These are phyloP conservation scores for Xylariales sp. DNA, from an alignment of 2,329 filamentous ascomycete genomes.

Conservation along the genomic window DNA sequence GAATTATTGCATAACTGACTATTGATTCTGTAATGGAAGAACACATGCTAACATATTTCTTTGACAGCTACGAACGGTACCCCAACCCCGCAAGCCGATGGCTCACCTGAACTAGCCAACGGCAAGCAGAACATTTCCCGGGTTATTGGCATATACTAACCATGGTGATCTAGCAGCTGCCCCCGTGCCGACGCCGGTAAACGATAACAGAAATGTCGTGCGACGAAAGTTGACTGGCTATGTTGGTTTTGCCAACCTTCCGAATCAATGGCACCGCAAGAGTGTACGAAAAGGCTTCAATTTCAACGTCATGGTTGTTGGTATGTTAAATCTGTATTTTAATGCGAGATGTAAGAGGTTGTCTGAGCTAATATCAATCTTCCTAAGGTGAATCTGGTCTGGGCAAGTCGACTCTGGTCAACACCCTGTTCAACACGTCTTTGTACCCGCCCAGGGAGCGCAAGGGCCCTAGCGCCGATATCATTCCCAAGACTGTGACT, in stretches of 20 bases:
- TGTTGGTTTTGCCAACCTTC: slow-evolving; percentile 96
- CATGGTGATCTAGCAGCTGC: slow-evolving; percentile 19
- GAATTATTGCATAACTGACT: too few species aligned
- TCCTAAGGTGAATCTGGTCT: slow-evolving; percentile 89
- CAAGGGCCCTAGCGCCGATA: slow-evolving; percentile 94
- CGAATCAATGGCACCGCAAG: slow-evolving; percentile 99
- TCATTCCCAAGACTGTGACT: slow-evolving; percentile 95
- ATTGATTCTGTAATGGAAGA: too few species aligned
- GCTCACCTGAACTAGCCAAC: slow-evolving; percentile 34
- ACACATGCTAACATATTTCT: slow-evolving; percentile 29
- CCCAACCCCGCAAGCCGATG: slow-evolving; percentile 17
- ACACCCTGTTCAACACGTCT: slow-evolving; percentile 99
- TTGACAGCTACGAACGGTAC: slow-evolving; percentile 36
- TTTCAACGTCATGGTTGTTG: slow-evolving; percentile 99
- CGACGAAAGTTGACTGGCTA: slow-evolving; percentile 97
- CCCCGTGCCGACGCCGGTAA: slow-evolving; percentile 42
- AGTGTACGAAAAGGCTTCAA: slow-evolving; percentile 99
- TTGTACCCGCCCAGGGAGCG: slow-evolving; percentile 98
- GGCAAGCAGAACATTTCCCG: slow-evolving; percentile 33
- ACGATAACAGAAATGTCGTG: slow-evolving; percentile 89
- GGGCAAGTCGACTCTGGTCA: slow-evolving; percentile 98
- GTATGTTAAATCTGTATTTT: slow-evolving; percentile 57
- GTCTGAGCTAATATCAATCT: neutral
- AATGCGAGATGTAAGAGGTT: too few species aligned
- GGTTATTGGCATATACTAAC: neutral